Evolutionary conservation across 108 stramenopile genomes (phyloP), one percentile per base, ranked within the genome.

Genomic region (Cyclotella choctawhatcheeana): DNA sequence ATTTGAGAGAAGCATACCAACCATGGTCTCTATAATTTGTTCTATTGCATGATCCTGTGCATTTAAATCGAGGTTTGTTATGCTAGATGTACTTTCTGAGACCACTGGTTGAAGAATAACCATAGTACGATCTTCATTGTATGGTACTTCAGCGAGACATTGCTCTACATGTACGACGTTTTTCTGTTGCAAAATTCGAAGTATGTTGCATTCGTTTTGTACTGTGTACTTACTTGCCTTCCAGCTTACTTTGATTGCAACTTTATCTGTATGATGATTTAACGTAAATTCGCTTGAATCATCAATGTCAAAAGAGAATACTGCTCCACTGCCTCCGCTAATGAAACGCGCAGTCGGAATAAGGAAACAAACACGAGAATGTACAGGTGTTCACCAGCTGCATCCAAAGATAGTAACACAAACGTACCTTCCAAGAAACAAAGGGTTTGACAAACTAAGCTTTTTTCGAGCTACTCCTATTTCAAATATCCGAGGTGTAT

Each of bases 201-300:
- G 58, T 5, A 80, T 76, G 14, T 51, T 32, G 71, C 90, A 91
- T 84, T 91, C 88, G 18, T 79, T 81, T 63, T 78, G 58, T n/a
- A 91, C 87, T 34, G 81, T 83, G 26, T 71, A 47, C 18, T 79
- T 58, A 59, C 86, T 91, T 25, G 73, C 45, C 30, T 64, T 64
- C 90, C 90, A 91, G 66, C 90, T 91, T 10, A 88, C 76, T 66
- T 91, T 91, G 67, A 91, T 65, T 20, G 81, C 73, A 1, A 89
- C 40, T 30, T 83, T 40, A 24, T 48, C n/a, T n/a, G n/a, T n/a
- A n/a, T 52, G 50, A 48, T 64, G 3, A 29, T 40, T 17, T 50
- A 5, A n/a, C n/a, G 32, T 20, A 1, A 2, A 12, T n/a, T 66
- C 31, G 18, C 58, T 45, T 26, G 29, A 12, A 43, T 5, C 3